Evolutionary conservation across 164 flowering plant genomes (phyloP), one percentile per base, ranked within the genome.

Genomic region (Tetracentron sinense): DNA sequence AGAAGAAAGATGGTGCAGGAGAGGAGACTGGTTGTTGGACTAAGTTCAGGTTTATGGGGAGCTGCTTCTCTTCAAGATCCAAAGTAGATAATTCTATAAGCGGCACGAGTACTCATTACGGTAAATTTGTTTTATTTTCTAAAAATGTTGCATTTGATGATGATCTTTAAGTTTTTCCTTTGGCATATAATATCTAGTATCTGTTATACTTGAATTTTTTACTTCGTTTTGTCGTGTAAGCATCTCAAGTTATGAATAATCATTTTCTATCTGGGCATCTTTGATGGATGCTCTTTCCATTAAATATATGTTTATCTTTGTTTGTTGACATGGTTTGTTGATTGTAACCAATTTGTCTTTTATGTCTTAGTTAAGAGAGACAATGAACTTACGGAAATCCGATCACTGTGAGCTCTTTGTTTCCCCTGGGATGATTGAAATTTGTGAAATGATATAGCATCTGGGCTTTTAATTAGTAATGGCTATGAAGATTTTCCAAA

Each of bases 1-100:
- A 68, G 65, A 69, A 74, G 66, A 62, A 59, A 26, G 55, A 50
- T n/a, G 70, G 49, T 4, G 69, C 17, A 14, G 71, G 3, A 16
- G 77, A 35, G 25, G 80, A 72, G 46, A 69, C 68, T 65, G 88
- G 95, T 58, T 86, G 95, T 71, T 88, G 92, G 89, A 28, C 75
- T 64, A 80, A 73, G 71, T 67, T 81, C 61, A 83, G 82, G 69
- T 72, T 84, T 60, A 69, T 84, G 58, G 80, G 85, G 5, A 73
- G 82, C 72, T 86, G 91, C 79, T 75, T 88, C 68, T 82, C 85
- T 71, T 83, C 95, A 59, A 88, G 90, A 82, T 83, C 83, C 66
- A 82, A 82, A 72, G 86, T 82, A 60, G 86, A 82, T 58, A 79
- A 72, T 70, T 77, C 83, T 46, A 50, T 78, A 26, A 79, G 83